Evolutionary conservation across 2,329 filamentous ascomycete genomes (phyloP), one percentile per base, ranked within the genome.

Genomic region (Didymella pomorum): DNA sequence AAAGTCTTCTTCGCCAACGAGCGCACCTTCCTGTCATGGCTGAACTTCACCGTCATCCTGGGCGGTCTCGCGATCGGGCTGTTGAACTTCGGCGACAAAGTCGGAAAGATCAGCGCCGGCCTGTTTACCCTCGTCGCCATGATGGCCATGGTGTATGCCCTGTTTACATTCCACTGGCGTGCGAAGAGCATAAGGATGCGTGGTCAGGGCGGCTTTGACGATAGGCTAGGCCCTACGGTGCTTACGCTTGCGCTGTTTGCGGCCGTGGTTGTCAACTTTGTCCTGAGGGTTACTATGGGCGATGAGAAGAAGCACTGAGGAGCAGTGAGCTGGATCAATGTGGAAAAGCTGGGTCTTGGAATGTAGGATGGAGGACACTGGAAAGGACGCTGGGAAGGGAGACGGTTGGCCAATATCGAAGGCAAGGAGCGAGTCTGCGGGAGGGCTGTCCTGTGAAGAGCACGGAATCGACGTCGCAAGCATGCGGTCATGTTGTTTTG

Each of bases 1-100:
- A 99, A 99, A 82, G 95, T 99, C 83, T 99, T 98, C 87, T 99
- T 99, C 84, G 95, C 95, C 81, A 99, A 99, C 84, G 95, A 99
- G 82, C 92, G 95, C 64, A 99, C 95, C 64, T 99, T 99, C 79
- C 88, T 99, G 74, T 97, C 93, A 80, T 99, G 95, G 95, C 91
- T 99, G 75, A 99, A 99, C 86, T 98, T 98, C 84, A 97, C 93
- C 78, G 93, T 99, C 75, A 94, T 99, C 79, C 90, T 99, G 62
- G 95, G 95, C 74, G 95, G 95, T 64, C 88, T 99, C 49, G 94
- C 95, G 67, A 92, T 99, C 70, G 95, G 95, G 69, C 93, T 99
- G 76, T 88, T 99, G 73, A 99, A 99, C 84, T 99, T 99, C 72
- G 95, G 95, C 76, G 95, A 99, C 80, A 89, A 88, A 65, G 88